These are phyloP conservation scores for Pseudogymnoascus verrucosus DNA, from an alignment of 2,329 filamentous ascomycete species.

Conservation along the genomic window DNA sequence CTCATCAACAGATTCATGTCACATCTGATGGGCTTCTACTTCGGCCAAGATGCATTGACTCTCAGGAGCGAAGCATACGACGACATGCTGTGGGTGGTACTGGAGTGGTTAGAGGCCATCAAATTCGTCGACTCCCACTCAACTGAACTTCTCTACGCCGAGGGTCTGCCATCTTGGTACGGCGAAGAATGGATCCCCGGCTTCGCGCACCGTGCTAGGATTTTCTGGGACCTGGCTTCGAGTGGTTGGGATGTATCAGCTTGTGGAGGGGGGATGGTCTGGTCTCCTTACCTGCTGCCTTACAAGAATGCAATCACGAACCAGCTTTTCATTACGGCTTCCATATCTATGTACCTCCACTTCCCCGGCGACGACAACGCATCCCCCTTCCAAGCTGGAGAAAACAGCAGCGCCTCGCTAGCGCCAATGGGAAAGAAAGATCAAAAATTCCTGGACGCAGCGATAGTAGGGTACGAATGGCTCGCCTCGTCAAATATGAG, in stretches of 20 bases:
- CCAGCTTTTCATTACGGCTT: slow-evolving; percentile 78
- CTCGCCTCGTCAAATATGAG: slow-evolving; percentile 73
- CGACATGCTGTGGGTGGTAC: slow-evolving; percentile 91
- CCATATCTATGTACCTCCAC: slow-evolving; percentile 80
- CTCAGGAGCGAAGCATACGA: slow-evolving; percentile 78
- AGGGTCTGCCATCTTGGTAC: slow-evolving; percentile 52
- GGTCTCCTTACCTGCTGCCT: slow-evolving; percentile 70
- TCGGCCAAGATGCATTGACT: slow-evolving; percentile 73
- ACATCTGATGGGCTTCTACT: slow-evolving; percentile 71
- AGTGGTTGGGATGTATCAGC: slow-evolving; percentile 74
- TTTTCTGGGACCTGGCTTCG: slow-evolving; percentile 78
- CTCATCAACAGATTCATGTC: slow-evolving; percentile 76
- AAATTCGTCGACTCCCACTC: slow-evolving; percentile 67
- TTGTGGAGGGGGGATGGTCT: slow-evolving; percentile 83
- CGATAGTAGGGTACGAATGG: slow-evolving; percentile 74
- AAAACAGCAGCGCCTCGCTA: slow-evolving; percentile 18
- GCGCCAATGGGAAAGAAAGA: slow-evolving; percentile 37
- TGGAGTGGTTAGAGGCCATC: slow-evolving; percentile 80
- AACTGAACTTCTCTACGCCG: slow-evolving; percentile 46
- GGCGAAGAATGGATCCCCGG: slow-evolving; percentile 65
- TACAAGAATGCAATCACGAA: slow-evolving; percentile 99
- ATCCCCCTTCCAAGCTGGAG: slow-evolving; percentile 50
- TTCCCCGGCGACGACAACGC: slow-evolving; percentile 73
- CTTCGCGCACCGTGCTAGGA: slow-evolving; percentile 73
- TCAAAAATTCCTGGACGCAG: slow-evolving; percentile 61